A percentile compares a stretch with the other conserved stretches of the same genome.
Conservation (phyloP, 306 rosid genomes). For the Vicia faba region DNA sequence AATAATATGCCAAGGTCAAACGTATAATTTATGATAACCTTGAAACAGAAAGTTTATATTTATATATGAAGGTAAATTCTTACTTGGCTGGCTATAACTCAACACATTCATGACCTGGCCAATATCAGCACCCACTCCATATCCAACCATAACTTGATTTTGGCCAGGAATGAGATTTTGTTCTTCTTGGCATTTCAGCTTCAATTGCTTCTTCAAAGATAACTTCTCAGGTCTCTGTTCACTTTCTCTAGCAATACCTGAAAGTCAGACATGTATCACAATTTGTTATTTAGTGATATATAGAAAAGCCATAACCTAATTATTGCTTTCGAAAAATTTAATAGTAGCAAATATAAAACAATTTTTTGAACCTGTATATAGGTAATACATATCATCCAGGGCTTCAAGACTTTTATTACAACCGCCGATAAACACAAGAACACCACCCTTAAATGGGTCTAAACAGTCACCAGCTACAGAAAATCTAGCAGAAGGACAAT, state of each 20-base stretch:
- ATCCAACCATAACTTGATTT: slow-evolving; percentile 51
- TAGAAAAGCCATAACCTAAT: slow-evolving; percentile 33
- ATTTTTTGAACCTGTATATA: slow-evolving; percentile 73
- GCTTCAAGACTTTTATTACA: slow-evolving; percentile 97
- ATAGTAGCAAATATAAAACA: slow-evolving; percentile 24
- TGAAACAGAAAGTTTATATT: slow-evolving; percentile 21
- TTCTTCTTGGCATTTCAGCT: slow-evolving; percentile 94
- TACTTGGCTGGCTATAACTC: slow-evolving; percentile 62
- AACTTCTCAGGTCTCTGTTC: slow-evolving; percentile 83
- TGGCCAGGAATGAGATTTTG: slow-evolving; percentile 61
- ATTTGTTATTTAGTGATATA: slow-evolving; percentile 24
- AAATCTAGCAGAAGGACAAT: slow-evolving; percentile 91
- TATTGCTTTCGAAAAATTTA: slow-evolving; percentile 10
- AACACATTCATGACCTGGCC: slow-evolving; percentile 50
- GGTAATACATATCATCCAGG: slow-evolving; percentile 86
- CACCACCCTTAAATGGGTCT: slow-evolving; percentile 80
- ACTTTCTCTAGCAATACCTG: slow-evolving; percentile 73
- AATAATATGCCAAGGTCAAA: slow-evolving; percentile 22
- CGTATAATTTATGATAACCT: slow-evolving; percentile 5
- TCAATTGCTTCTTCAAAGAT: slow-evolving; percentile 88
- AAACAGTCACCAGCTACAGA: slow-evolving; percentile 92
- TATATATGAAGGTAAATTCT: slow-evolving; percentile 33
- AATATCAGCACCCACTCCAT: slow-evolving; percentile 59
- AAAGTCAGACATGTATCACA: slow-evolving; percentile 43
- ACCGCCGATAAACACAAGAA: slow-evolving; percentile 91